Evolutionary conservation across 139 green algal genomes (phyloP), one percentile per base, ranked within the genome.

Genomic region (Closterium sp.): DNA sequence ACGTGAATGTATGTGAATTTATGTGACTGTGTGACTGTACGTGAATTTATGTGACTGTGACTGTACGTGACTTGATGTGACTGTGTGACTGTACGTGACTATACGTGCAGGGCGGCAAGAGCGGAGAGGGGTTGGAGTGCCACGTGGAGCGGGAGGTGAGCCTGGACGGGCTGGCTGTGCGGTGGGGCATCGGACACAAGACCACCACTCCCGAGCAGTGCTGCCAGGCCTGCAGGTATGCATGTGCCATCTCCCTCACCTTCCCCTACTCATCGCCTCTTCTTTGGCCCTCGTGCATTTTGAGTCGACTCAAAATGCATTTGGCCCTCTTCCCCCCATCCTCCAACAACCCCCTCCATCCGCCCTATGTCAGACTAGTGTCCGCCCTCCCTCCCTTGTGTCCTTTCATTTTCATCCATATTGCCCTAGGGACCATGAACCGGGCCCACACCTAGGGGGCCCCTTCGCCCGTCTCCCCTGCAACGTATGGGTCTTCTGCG

Each of bases 401-500:
- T 3, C 25, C 12, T 76, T 28, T 19, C 55, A n/a, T n/a, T n/a
- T n/a, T n/a, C 55, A 66, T 12, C 38, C 38, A 10, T 66, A 21
- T 21, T 19, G 16, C 55, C 55, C 55, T 92, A 83, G 92, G 33
- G 89, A 94, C 9, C 96, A 98, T 89, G 90, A 93, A 86, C 94
- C 96, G 1, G 90, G 91, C 19, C 33, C 38, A 4, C 76, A 93
- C 16, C 86, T 89, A 3, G 93, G 92, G 87, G 96, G 95, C 25
- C 92, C 93, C 4, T 97, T 96, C 69, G 81, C 90, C 30, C 92
- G 91, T 3, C 94, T 98, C 34, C 96, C 96, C 9, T 98, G 97
- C 95, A 98, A 98, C 89, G 96, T 96, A 0, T 98, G 98, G 91
- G 93, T 94, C 0, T 98, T 86, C 43, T 98, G 97, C 89, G 84